Evolutionary conservation across 306 rosid species (phyloP), one percentile per base, ranked within the genome.

Genomic region (Argentina anserina): DNA sequence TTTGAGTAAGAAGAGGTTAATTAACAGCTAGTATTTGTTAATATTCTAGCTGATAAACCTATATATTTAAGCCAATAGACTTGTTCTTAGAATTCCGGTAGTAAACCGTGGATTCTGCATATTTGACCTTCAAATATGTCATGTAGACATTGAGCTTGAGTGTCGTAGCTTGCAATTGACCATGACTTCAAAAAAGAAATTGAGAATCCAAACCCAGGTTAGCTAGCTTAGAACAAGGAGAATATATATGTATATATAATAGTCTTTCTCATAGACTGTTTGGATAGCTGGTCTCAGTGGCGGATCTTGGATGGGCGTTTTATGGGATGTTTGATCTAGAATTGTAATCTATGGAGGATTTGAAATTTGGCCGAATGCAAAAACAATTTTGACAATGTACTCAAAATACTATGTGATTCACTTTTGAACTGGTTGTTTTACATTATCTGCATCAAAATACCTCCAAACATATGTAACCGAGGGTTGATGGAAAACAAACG

Each of bases 91-190:
- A 26, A 15, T 58, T 26, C 39, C 5, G 37, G 18, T 13, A 56
- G 34, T 56, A 26, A 12, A 56, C 36, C 34, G 17, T 56, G 9
- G 40, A 28, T 60, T 15, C 21, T 28, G 31, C 23, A 33, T n/a
- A 60, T 31, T 60, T 17, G 66, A 61, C 66, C 66, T 14, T 59
- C 11, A 10, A 58, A 28, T 0, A 58, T 58, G 12, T 55, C 33
- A 56, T 26, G 64, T 58, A 41, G 12, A 50, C n/a, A 15, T 69
- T 61, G 67, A 68, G 79, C 33, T 80, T 69, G 69, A 69, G 76
- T 62, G 79, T 69, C 79, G 7, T 40, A 33, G 20, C 62, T 40
- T 39, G 33, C 53, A 28, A 75, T 75, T 75, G 69, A 46, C 63
- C 28, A 20, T 26, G 71, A 53, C 72, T 42, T n/a, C n/a, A n/a